phyloP scores from a whole-genome alignment of 352 stramenopile species.

The Phytophthora colocasiae region DNA sequence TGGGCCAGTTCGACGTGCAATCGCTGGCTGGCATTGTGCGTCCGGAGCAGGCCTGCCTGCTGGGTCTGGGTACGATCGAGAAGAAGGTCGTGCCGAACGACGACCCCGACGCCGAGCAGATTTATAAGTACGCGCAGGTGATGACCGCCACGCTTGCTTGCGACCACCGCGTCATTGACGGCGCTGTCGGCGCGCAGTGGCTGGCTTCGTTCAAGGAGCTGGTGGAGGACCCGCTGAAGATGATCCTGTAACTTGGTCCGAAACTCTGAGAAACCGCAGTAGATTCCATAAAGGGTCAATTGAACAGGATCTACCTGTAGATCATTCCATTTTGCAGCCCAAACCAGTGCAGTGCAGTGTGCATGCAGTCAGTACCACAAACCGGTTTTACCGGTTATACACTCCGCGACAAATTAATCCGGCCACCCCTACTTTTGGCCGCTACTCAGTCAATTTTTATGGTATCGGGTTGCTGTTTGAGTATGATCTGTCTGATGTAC shows the following conservation, averaged over 20 bases:
- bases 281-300: too few species aligned
- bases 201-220: slow-evolving; percentile 96
- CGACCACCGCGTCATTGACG: slow-evolving; percentile 98
- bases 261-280: too few species aligned
- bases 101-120: slow-evolving; percentile 78
- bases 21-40: slow-evolving; percentile 95
- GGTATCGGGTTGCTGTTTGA: too few species aligned
- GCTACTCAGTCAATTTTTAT: too few species aligned
- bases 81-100: slow-evolving; percentile 95
- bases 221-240: slow-evolving; percentile 96
- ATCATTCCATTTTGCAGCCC: slow-evolving; percentile 5
- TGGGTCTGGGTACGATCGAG: slow-evolving; percentile 95
- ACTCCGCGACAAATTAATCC: too few species aligned
- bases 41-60: slow-evolving; percentile 92
- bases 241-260: slow-evolving; percentile 92
- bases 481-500: too few species aligned
- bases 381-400: too few species aligned
- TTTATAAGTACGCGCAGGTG: slow-evolving; percentile 92
- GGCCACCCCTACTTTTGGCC: too few species aligned
- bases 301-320: too few species aligned
- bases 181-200: slow-evolving; percentile 96
- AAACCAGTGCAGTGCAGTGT: too few species aligned
- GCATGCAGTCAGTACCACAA: too few species aligned
- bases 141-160: slow-evolving; percentile 97
- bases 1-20: slow-evolving; percentile 97